Base-by-base conservation (phyloP, 805 yeast species). In the Metschnikowia aberdeeniae region DNA sequence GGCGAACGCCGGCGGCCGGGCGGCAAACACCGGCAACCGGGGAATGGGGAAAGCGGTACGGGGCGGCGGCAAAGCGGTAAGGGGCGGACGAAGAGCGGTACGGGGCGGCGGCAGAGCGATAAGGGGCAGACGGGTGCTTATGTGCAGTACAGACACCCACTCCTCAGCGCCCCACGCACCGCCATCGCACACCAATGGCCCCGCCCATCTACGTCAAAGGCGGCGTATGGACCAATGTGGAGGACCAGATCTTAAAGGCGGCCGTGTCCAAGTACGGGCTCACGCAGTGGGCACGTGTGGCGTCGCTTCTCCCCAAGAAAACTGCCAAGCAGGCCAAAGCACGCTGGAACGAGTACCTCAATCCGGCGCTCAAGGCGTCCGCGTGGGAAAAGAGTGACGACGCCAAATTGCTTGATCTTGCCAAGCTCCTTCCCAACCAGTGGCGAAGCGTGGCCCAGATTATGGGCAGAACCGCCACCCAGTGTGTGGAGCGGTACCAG, bases 181-280 rank as follows among this genome's bases (percentile, higher is more conserved):
- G 10, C 12, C n/a, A 14, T 14, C 6, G 17, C 6, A 27, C 13
- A 32, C 12, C 14, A 12, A 54, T 54, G 58, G 55, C 58, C 3
- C 86, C 92, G 13, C 76, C 76, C 1, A 70, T 83, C 0, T 86
- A 86, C 58, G 86, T 86, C 38, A 86, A 84, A 60, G 96, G 95
- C 26, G 97, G 95, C 37, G 82, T 79, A 4, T 90, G 98, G 98
- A 82, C 95, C 6, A 84, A 87, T 58, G 77, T 78, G 3, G 85
- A 77, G 52, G 99, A 93, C 63, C 92, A 89, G 63, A 84, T 93
- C 36, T 70, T 92, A 35, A 82, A 84, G 52, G 96, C 97, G 0
- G 97, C 97, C 1, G 86, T 93, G 2, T 78, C 93, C 33, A 93
- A 92, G 60, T 92, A 92, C 63, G 99, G 99, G 0, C 70, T 89